phyloP scores from a whole-genome alignment of 495 filamentous ascomycete species.

The Hypoxylon lienhwacheense region DNA sequence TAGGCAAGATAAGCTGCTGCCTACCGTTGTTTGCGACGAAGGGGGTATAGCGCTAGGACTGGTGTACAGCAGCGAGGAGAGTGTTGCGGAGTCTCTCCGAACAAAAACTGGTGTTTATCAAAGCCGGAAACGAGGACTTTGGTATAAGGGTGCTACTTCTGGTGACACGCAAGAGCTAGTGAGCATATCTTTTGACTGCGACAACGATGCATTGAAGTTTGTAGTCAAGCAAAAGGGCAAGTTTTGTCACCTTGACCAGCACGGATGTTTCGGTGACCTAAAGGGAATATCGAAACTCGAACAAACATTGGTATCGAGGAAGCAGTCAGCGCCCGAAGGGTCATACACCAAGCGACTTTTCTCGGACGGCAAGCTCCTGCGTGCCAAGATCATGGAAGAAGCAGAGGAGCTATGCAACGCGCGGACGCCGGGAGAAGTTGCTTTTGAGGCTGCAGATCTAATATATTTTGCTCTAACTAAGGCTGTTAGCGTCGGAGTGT shows the following conservation, averaged over 20 bases:
- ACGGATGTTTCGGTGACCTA: conserved; percentile 87
- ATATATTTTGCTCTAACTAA: conserved; percentile 94
- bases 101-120: conserved; percentile 94
- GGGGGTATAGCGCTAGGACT: conserved; percentile 80
- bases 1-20: conserved; percentile 77
- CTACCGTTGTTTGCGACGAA: conserved; percentile 88
- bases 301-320: conserved; percentile 77
- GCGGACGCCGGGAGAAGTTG: conserved; percentile 74
- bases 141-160: conserved; percentile 95
- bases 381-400: conserved; percentile 98
- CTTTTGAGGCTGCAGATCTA: conserved; percentile 92
- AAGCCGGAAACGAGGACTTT: conserved; percentile 88
- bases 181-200: conserved; percentile 83
- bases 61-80: conserved; percentile 92
- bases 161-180: conserved; percentile 91
- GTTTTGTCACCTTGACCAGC: conserved; percentile 92
- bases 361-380: conserved; percentile 81
- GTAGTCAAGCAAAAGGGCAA: conserved; percentile 86
- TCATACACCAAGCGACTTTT: conserved; percentile 95
- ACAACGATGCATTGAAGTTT: conserved; percentile 88
- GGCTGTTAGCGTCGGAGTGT: conserved; percentile 79
- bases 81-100: conserved; percentile 79
- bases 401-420: conserved; percentile 92
- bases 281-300: conserved; percentile 80
- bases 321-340: conserved; percentile 76